phyloP scores from a whole-genome alignment of 441 rosid genomes.

The Brassica balearica region DNA sequence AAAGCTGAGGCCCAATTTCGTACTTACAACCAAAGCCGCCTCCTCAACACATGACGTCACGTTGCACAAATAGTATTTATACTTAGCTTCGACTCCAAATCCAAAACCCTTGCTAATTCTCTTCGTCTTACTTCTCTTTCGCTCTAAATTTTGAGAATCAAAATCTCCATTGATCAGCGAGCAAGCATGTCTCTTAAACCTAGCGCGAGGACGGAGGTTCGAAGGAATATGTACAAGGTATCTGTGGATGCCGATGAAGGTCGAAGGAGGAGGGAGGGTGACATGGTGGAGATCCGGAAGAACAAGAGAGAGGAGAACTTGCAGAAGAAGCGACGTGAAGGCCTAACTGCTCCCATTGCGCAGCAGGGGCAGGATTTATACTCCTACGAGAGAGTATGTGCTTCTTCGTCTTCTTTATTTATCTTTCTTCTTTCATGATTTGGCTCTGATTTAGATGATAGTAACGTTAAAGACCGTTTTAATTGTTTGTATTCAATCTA shows the following conservation, averaged over 20 bases:
- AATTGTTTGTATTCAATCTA: not conserved
- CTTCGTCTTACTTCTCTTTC: not conserved
- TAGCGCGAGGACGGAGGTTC: constrained; percentile 62
- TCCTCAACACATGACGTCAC: not conserved
- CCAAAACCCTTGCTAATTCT: not conserved
- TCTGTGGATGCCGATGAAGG: constrained; percentile 72
- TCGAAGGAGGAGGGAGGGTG: constrained; percentile 69
- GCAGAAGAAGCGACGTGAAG: constrained; percentile 70
- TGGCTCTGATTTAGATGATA: too few species aligned
- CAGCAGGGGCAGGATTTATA: constrained; percentile 17
- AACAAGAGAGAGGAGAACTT: constrained; percentile 64
- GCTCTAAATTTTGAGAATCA: not conserved
- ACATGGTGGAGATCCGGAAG: constrained; percentile 74
- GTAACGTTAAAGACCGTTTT: not conserved
- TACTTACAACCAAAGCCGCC: not conserved
- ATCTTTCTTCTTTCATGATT: not conserved
- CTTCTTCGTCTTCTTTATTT: not conserved
- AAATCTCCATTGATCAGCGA: not conserved
- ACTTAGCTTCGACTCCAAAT: not conserved
- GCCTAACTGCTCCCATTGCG: constrained; percentile 36
- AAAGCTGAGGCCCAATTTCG: constrained; percentile 37
- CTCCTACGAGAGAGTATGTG: constrained; percentile 29
- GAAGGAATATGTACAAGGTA: constrained; percentile 59
- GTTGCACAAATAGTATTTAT: not conserved
- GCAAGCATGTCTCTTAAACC: constrained; percentile 57